Evolutionary conservation across 2,329 filamentous ascomycete species (phyloP).

Genomic region (Claviceps lovelessii): DNA sequence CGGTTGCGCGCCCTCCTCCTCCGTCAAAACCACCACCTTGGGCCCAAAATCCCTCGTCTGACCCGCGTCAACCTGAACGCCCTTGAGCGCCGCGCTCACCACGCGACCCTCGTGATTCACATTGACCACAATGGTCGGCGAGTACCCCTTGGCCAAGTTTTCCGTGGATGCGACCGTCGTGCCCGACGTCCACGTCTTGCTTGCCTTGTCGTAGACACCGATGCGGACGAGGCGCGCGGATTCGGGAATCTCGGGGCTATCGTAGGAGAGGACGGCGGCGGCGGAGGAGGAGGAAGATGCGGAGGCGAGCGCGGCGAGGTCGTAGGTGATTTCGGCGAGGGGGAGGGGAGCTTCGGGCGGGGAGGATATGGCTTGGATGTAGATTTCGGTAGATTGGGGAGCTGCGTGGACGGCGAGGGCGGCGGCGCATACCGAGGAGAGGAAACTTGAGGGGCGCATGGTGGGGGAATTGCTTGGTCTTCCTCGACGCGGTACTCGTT

Average conservation of each 20-base stretch:
- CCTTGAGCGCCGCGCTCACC: slow-evolving; percentile 37
- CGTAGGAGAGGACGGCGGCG: slow-evolving; percentile 37
- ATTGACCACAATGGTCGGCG: slow-evolving; percentile 40
- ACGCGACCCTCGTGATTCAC: slow-evolving; percentile 31
- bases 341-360: slow-evolving; percentile 18
- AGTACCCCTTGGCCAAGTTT: slow-evolving; percentile 48
- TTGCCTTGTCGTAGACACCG: slow-evolving; percentile 38
- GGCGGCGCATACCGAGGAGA: slow-evolving; percentile 29
- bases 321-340: slow-evolving; percentile 45
- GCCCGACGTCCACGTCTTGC: slow-evolving; percentile 35
- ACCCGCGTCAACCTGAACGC: slow-evolving; percentile 48
- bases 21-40: slow-evolving; percentile 36
- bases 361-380: slow-evolving; percentile 35
- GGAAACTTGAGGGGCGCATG: slow-evolving; percentile 29
- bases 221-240: slow-evolving; percentile 37
- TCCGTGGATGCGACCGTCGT: slow-evolving; percentile 40
- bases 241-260: slow-evolving; percentile 38
- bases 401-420: slow-evolving; percentile 22
- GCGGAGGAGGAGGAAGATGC: no score
- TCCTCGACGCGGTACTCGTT: neutral
- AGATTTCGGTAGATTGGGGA: slow-evolving; percentile 35
- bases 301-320: slow-evolving; percentile 27
- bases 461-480: neutral
- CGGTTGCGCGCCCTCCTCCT: slow-evolving; percentile 37
- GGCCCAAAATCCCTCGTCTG: slow-evolving; percentile 52